Evolutionary conservation across 495 filamentous ascomycete species (phyloP).

Genomic region (Lasiosphaeris hirsuta): DNA sequence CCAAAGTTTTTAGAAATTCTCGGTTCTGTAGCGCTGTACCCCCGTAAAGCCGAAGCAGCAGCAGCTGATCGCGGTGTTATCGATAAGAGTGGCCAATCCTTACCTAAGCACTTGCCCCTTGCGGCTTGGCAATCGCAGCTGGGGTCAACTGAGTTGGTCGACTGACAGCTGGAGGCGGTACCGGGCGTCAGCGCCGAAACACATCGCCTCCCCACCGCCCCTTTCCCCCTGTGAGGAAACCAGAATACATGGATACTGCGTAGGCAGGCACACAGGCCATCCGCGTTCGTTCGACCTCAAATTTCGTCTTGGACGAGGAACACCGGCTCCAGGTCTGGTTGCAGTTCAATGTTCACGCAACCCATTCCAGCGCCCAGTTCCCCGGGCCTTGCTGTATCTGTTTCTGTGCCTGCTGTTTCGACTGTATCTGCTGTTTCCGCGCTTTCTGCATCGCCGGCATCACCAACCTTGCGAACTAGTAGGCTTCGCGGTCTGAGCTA

Average conservation of each 20-base stretch:
- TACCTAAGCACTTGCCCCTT: too few species aligned
- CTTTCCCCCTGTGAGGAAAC: neutral
- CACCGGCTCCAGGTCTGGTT: neutral
- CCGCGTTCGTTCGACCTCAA: neutral
- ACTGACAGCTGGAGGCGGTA: too few species aligned
- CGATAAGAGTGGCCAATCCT: neutral
- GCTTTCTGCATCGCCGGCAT: slow-evolving; percentile 42
- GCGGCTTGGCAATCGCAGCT: too few species aligned
- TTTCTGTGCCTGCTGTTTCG: neutral
- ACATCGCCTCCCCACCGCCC: too few species aligned
- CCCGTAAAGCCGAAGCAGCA: too few species aligned
- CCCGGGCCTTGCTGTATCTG: slow-evolving; percentile 34
- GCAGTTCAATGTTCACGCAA: slow-evolving; percentile 53
- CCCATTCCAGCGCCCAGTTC: slow-evolving; percentile 46
- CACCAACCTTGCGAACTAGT: slow-evolving; percentile 51
- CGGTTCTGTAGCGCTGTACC: neutral
- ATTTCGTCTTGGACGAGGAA: neutral
- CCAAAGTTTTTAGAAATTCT: neutral
- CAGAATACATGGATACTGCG: neutral
- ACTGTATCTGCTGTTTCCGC: slow-evolving; percentile 31
- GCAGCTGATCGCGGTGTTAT: neutral
- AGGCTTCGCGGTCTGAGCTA: slow-evolving; percentile 70
- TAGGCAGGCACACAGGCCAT: too few species aligned
- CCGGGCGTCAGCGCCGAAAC: too few species aligned
- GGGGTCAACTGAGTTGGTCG: too few species aligned